phyloP scores from a whole-genome alignment of 306 rosid genomes.

The Geum urbanum region DNA sequence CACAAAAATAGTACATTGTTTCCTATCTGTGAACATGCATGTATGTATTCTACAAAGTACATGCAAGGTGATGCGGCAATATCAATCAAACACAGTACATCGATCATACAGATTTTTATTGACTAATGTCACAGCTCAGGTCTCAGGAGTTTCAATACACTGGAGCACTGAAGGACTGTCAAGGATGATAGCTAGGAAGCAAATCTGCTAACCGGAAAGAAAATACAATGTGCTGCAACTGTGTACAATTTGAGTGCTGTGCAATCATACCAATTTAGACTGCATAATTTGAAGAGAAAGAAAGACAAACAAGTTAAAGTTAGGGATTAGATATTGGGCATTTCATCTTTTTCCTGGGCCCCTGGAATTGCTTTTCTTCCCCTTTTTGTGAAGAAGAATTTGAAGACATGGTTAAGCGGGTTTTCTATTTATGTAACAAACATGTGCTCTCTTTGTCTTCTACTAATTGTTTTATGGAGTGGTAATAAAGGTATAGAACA shows the following conservation, averaged over 20 bases:
- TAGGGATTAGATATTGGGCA: slow-evolving; percentile 9
- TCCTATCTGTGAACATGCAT: not conserved
- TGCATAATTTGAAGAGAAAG: slow-evolving; percentile 38
- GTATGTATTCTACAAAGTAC: not conserved
- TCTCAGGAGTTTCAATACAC: not conserved
- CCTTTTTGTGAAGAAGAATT: slow-evolving; percentile 29
- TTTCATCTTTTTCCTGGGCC: slow-evolving; percentile 34
- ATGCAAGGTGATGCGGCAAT: not conserved
- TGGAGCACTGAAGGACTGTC: not conserved
- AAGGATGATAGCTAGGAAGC: not conserved
- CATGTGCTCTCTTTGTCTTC: not conserved
- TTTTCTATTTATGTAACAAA: slow-evolving; percentile 20
- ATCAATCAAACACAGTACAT: not conserved
- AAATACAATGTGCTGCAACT: slow-evolving; percentile 4
- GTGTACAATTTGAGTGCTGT: slow-evolving; percentile 26
- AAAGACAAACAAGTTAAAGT: slow-evolving; percentile 31
- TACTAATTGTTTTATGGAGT: slow-evolving; percentile 10
- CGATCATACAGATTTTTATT: not conserved
- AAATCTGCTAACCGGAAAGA: not conserved
- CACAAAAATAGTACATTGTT: slow-evolving; percentile 2
- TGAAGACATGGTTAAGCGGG: slow-evolving; percentile 22
- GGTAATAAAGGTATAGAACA: slow-evolving; percentile 19
- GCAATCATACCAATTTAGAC: not conserved
- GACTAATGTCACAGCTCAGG: not conserved
- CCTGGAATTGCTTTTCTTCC: slow-evolving; percentile 13